Evolutionary conservation across 345 rosid genomes (phyloP), one percentile per base, ranked within the genome.

Genomic region (Eucalyptus polyanthemos): DNA sequence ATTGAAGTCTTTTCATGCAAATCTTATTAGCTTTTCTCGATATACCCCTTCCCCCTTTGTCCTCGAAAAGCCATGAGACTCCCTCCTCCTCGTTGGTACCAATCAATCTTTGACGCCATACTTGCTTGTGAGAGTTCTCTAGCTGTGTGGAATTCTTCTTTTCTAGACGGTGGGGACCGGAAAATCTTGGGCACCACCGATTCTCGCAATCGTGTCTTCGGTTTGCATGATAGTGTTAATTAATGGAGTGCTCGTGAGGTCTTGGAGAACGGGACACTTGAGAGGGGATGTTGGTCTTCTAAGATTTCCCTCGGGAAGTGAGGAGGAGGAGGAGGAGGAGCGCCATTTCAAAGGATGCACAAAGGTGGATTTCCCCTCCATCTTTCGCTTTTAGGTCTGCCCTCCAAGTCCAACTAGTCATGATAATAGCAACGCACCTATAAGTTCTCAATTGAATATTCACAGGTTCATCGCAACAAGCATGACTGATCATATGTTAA

Each of bases 231-330:
- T 76, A 37, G 47, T 22, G 88, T 76, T 10, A 76, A 21, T 40
- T 76, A 37, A 76, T 76, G 47, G 47, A 40, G 50, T 90, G 93
- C 90, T 92, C 95, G 95, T 94, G 95, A 95, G 96, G 91, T 95
- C 93, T 95, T 89, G 96, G 94, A 90, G 95, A 93, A 89, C 88
- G 96, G 92, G 95, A 25, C 93, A 88, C 50, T 89, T 80, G 65
- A 90, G 94, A 91, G 95, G 86, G 95, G 86, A 95, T 95, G 95
- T 93, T 92, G 95, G 95, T 95, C 94, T 92, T 93, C 89, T 85
- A 51, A 92, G 93, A 92, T 95, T 93, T 95, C 92, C 88, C 94
- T 89, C 85, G 85, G 85, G 85, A 76, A 76, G 29, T 40, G 85
- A 22, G 25, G 85, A n/a, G 29, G 34, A 62, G 72, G 34, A 60